These are phyloP conservation scores for Diaporthe velutina DNA, from an alignment of 2,329 filamentous ascomycete genomes.

Conservation along the genomic window DNA sequence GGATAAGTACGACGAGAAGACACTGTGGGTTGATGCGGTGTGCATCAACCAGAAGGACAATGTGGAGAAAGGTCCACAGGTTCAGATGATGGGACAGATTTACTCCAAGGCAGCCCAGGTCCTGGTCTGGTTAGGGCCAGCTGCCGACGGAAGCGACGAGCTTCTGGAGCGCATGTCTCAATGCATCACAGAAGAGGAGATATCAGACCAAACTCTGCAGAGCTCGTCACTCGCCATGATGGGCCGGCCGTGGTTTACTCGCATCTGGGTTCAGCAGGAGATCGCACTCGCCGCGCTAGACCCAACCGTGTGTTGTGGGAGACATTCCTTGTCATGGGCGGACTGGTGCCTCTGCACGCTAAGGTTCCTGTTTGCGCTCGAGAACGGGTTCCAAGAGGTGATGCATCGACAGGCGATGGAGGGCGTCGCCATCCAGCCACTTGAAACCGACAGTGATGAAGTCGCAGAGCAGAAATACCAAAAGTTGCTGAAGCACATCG, in stretches of 20 bases:
- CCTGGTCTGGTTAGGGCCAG: constrained; percentile 42
- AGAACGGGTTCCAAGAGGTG: not conserved
- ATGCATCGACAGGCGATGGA: not conserved
- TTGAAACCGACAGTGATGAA: not conserved
- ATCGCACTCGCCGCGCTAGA: constrained; percentile 37
- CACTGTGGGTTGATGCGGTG: constrained; percentile 43
- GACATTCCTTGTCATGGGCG: not conserved
- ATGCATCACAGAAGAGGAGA: not conserved
- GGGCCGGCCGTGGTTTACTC: constrained; percentile 35
- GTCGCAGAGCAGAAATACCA: not conserved
- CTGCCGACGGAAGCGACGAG: constrained; percentile 34
- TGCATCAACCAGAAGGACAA: constrained; percentile 45
- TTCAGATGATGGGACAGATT: constrained; percentile 42
- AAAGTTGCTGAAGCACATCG: not conserved
- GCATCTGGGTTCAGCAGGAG: constrained; percentile 45
- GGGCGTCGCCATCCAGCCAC: not conserved
- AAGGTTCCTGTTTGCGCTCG: not conserved
- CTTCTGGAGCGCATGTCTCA: not conserved
- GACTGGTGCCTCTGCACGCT: not conserved
- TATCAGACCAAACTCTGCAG: not conserved
- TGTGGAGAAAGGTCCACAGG: constrained; percentile 40
- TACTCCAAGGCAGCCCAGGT: constrained; percentile 39
- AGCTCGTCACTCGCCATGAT: not conserved
- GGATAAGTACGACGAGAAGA: not conserved
- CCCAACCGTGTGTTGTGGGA: constrained; percentile 5